Base-by-base conservation (phyloP, 768 basidiomycete species). In the Sporobolomyces pararoseus region DNA sequence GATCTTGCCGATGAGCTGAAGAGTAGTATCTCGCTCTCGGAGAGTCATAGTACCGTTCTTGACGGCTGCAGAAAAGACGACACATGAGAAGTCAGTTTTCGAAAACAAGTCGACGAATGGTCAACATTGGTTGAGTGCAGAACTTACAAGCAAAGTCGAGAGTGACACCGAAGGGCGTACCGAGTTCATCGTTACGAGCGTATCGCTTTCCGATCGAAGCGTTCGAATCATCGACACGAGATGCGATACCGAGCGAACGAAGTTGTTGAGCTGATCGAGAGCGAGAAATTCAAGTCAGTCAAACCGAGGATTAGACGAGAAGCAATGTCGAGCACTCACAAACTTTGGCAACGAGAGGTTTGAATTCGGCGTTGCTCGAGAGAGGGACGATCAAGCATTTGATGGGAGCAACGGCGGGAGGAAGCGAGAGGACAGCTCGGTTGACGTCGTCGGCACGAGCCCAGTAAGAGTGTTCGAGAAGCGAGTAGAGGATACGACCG, bases 391-490 rank as follows among this genome's bases (percentile, higher is more conserved):
- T 95, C 76, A 97, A 86, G 73, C 92, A 90, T 81, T 98, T 97
- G 73, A 94, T 95, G 17, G 95, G 96, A 4, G 95, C 95, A 23
- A 98, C 88, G 63, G 89, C 78, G 7, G 91, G 82, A 19, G 94
- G 93, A 21, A 97, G 84, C 17, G 94, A 96, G 34, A 98, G 85
- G 31, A 97, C 92, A 69, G 87, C 89, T 75, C 95, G 89, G 71
- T 92, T 89, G 32, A 90, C 82, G 79, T 97, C 95, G 76, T 90
- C 86, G 77, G 91, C 93, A 78, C 96, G 86, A 68, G 86, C 86
- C 96, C 95, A 98, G 84, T 88, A 99, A 76, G 85, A 87, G 83
- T 98, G 96, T 80, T 99, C 96, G 39, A 99, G 86, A 60, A 98
- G 83, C 34, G 86, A 87, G 80, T 97, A 97, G 53, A 97, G 83